phyloP scores from a whole-genome alignment of 2,329 filamentous ascomycete species.

The Onygenales sp. region DNA sequence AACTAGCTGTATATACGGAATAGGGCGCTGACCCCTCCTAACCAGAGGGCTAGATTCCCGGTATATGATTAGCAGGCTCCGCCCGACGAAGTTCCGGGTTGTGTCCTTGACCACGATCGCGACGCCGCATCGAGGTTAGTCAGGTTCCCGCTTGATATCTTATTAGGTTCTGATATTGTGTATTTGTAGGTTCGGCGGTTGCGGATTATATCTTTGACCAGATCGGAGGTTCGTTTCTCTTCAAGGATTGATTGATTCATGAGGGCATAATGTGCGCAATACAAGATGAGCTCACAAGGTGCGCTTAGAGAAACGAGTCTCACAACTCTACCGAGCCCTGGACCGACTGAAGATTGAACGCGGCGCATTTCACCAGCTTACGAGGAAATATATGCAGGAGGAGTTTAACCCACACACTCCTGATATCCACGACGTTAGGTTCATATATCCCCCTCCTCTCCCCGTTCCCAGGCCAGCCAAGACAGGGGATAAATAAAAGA shows the following conservation, averaged over 20 bases:
- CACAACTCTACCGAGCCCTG: constrained; percentile 47
- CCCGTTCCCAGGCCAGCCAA: background rate
- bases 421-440: constrained; percentile 44
- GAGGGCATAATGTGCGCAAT: background rate
- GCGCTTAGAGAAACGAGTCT: constrained; percentile 36
- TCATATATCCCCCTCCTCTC: constrained; percentile 9
- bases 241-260: background rate
- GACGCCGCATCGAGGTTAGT: constrained; percentile 47
- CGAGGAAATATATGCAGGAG: constrained; percentile 47
- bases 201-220: constrained; percentile 52
- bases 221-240: constrained; percentile 40
- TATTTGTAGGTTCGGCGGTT: constrained; percentile 43
- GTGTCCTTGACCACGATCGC: constrained; percentile 57
- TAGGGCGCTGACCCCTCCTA: background rate
- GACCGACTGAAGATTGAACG: constrained; percentile 47
- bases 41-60: constrained; percentile 52
- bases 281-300: background rate
- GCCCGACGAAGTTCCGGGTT: constrained; percentile 62
- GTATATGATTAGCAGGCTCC: constrained; percentile 53
- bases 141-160: background rate
- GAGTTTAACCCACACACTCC: constrained; percentile 52
- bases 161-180: background rate
- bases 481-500: too few relatives aligned
- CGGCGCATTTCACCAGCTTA: constrained; percentile 53
- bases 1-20: background rate